Percentiles rank a stretch among this genome's conserved stretches.
phyloP scores from a whole-genome alignment of 2,329 filamentous ascomycete genomes.

The Colletotrichum lupini region DNA sequence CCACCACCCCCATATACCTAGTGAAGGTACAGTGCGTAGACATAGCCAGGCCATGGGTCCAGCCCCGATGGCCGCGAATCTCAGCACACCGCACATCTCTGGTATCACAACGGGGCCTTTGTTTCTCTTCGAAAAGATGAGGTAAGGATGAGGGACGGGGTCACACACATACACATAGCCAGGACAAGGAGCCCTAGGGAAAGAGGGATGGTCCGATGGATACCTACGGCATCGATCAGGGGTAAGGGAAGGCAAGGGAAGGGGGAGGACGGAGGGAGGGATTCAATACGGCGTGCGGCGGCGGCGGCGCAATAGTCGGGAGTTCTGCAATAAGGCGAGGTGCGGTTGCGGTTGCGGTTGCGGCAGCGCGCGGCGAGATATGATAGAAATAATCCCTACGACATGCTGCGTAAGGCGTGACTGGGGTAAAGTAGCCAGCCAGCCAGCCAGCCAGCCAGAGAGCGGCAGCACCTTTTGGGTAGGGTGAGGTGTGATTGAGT shows the following conservation, averaged over 20 bases:
- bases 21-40: too few relatives aligned
- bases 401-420: conserved; percentile 11
- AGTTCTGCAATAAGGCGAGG: not conserved
- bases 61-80: not conserved
- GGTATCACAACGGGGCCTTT: not conserved
- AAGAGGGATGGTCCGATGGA: not conserved
- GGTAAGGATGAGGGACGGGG: not conserved
- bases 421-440: not conserved
- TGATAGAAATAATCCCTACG: not conserved
- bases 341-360: too few relatives aligned
- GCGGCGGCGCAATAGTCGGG: not conserved
- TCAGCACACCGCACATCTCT: not conserved
- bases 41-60: not conserved
- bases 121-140: not conserved
- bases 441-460: too few relatives aligned
- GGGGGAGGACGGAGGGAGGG: not conserved
- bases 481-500: conserved; percentile 20
- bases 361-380: not conserved
- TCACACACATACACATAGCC: not conserved
- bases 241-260: not conserved
- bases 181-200: not conserved
- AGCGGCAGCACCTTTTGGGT: not conserved
- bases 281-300: not conserved
- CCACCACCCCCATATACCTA: not conserved
- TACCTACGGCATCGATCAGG: not conserved